phyloP scores from a whole-genome alignment of 768 basidiomycete species.

The Lactifluus rugatus region DNA sequence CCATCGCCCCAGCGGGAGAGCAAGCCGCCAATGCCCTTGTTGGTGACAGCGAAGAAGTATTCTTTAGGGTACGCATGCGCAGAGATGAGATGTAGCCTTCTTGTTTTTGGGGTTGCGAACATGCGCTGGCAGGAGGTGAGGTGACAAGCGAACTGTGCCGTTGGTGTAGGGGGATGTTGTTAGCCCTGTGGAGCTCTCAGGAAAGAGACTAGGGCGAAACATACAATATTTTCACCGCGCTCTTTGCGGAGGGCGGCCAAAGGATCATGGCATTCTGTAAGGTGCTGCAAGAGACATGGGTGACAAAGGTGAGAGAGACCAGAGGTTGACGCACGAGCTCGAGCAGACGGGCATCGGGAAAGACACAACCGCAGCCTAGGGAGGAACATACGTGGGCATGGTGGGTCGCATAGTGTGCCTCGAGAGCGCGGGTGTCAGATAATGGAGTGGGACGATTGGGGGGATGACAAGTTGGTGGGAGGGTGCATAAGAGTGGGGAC shows the following conservation, averaged over 20 bases:
- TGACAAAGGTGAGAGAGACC: neutral
- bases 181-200: neutral
- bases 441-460: slow-evolving; percentile 51
- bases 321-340: slow-evolving; percentile 52
- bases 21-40: slow-evolving; percentile 79
- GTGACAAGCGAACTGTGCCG: slow-evolving; percentile 67
- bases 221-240: slow-evolving; percentile 77
- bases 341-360: slow-evolving; percentile 71
- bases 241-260: slow-evolving; percentile 67
- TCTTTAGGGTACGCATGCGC: slow-evolving; percentile 79
- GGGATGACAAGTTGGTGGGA: slow-evolving; percentile 75
- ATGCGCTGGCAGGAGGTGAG: slow-evolving; percentile 45
- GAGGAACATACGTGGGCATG: slow-evolving; percentile 78
- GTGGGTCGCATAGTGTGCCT: slow-evolving; percentile 73
- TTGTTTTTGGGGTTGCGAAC: slow-evolving; percentile 64
- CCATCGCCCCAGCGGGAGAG: slow-evolving; percentile 77
- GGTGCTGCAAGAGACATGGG: slow-evolving; percentile 40
- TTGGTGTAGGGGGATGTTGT: slow-evolving; percentile 12
- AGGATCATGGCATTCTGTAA: slow-evolving; percentile 84
- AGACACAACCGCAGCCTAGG: slow-evolving; percentile 63
- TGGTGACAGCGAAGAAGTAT: slow-evolving; percentile 86
- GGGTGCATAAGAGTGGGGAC: slow-evolving; percentile 45
- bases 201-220: slow-evolving; percentile 22
- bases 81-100: slow-evolving; percentile 74
- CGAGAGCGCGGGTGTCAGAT: slow-evolving; percentile 56